These are phyloP conservation scores for Voacanga thouarsii DNA, from an alignment of 257 asterid species.

Conservation along the genomic window DNA sequence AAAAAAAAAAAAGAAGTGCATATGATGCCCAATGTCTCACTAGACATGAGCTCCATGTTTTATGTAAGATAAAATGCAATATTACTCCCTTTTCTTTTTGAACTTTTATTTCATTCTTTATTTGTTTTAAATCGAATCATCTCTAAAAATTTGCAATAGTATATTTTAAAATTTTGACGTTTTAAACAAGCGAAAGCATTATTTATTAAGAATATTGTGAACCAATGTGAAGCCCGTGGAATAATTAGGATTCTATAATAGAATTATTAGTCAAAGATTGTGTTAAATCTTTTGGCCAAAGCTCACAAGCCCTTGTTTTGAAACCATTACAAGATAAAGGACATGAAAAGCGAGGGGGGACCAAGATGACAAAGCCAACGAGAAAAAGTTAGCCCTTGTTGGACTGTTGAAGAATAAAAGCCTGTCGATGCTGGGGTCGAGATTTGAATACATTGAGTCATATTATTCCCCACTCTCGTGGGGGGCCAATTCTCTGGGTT, in stretches of 20 bases:
- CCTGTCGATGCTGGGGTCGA: not conserved
- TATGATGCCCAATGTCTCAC: not conserved
- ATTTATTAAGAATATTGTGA: too few species aligned
- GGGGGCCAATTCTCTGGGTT: not conserved
- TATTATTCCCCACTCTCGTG: too few species aligned
- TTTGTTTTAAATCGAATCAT: too few species aligned
- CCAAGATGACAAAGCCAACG: not conserved
- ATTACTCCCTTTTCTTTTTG: not conserved
- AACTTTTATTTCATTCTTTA: not conserved
- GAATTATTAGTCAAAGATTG: not conserved
- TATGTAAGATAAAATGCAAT: slow-evolving; percentile 15
- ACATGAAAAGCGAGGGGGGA: not conserved
- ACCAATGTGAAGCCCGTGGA: not conserved
- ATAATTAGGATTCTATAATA: not conserved
- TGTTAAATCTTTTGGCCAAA: not conserved
- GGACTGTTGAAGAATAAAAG: not conserved
- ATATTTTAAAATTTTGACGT: too few species aligned
- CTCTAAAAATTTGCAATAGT: too few species aligned
- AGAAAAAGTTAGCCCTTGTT: slow-evolving; percentile 1
- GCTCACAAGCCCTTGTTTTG: slow-evolving; percentile 6
- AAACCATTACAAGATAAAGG: not conserved
- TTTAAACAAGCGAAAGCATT: too few species aligned
- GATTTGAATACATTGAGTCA: not conserved
- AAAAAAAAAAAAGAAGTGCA: too few species aligned
- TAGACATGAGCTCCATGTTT: slow-evolving; percentile 31